Conservation (phyloP, 306 rosid species). For the Hippophae rhamnoides region DNA sequence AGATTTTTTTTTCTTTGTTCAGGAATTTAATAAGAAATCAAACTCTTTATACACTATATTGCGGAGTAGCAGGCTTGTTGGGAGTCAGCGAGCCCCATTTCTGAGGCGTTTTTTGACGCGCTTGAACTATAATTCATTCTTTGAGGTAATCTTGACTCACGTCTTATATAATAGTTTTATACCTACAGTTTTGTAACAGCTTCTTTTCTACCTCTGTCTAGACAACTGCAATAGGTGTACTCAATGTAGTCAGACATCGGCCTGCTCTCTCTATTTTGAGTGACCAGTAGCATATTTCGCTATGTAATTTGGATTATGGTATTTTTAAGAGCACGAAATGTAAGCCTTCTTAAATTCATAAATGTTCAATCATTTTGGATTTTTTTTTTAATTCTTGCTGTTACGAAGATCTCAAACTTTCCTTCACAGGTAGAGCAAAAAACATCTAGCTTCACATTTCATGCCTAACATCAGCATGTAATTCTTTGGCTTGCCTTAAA, state of each 20-base stretch:
- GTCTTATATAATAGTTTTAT: background rate
- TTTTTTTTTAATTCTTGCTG: no score
- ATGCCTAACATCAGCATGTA: no score
- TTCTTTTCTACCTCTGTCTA: conserved; percentile 21
- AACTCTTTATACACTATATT: conserved; percentile 90
- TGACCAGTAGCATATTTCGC: conserved; percentile 29
- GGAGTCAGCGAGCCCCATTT: conserved; percentile 94
- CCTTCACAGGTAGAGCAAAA: no score
- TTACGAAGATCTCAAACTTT: no score
- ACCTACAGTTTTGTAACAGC: background rate
- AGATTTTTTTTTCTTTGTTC: conserved; percentile 9
- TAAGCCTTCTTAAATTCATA: no score
- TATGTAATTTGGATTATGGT: no score
- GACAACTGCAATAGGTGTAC: conserved; percentile 91
- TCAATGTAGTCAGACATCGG: conserved; percentile 82
- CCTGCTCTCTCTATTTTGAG: conserved; percentile 56
- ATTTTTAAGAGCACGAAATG: no score
- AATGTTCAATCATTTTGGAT: no score
- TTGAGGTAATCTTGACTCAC: conserved; percentile 49
- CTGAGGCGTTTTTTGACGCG: conserved; percentile 86
- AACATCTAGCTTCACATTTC: no score
- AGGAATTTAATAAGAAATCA: conserved; percentile 98
- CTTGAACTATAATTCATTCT: conserved; percentile 76
- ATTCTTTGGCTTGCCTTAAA: no score
- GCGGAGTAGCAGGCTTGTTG: conserved; percentile 95